A percentile compares a stretch with the other conserved stretches of the same genome.
Evolutionary conservation across 2,329 filamentous ascomycete genomes (phyloP).

Genomic region (Pseudohalonectria lignicola): DNA sequence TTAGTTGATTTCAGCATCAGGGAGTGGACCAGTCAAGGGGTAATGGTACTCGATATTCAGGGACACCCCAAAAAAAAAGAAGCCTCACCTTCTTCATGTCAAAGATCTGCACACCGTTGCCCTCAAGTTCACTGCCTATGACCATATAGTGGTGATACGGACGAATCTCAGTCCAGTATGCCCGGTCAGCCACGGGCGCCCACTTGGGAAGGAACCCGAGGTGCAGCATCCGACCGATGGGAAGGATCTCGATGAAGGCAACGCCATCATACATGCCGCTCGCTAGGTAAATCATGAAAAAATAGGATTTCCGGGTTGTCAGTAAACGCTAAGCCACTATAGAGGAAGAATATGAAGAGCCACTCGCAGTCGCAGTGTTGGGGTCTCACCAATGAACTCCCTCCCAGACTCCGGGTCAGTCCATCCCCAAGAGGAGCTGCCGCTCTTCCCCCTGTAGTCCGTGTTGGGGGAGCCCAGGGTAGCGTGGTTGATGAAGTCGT

Average conservation of each 20-base stretch:
- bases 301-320: too few species aligned
- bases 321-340: too few species aligned
- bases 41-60: too few species aligned
- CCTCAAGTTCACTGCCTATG: constrained; percentile 27
- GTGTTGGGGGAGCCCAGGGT: constrained; percentile 2
- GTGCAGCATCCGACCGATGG: background rate
- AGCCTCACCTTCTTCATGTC: constrained; percentile 47
- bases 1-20: background rate
- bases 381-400: constrained; percentile 43
- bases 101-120: constrained; percentile 51
- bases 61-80: too few species aligned
- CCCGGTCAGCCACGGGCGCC: background rate
- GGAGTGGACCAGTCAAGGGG: too few species aligned
- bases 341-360: too few species aligned
- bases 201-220: constrained; percentile 21
- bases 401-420: constrained; percentile 35
- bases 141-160: constrained; percentile 24
- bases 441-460: background rate
- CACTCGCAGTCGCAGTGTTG: too few species aligned
- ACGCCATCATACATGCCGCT: constrained; percentile 2
- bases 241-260: constrained; percentile 2
- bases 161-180: constrained; percentile 40
- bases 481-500: constrained; percentile 5
- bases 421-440: constrained; percentile 25
- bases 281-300: too few species aligned